These are phyloP conservation scores for Hypholoma fasciculare DNA, from an alignment of 768 basidiomycete genomes.

Conservation along the genomic window DNA sequence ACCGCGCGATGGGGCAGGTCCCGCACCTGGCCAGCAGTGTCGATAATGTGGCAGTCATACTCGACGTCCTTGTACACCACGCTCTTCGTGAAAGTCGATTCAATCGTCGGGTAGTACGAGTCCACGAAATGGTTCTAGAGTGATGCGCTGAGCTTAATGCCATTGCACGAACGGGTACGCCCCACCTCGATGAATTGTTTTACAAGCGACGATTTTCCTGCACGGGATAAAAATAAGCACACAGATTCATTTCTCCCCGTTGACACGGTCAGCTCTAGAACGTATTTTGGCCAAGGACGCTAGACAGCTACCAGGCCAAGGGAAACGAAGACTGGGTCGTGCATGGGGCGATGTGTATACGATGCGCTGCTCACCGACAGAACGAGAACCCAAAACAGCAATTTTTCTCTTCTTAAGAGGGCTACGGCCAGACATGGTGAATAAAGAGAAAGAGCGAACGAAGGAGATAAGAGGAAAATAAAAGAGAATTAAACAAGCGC, in stretches of 20 bases:
- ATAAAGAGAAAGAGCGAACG: background rate
- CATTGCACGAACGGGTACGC: background rate
- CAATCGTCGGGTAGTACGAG: conserved; percentile 94
- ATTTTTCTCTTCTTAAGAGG: conserved; percentile 83
- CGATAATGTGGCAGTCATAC: conserved; percentile 96
- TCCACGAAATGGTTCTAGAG: conserved; percentile 79
- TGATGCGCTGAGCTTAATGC: too few relatives aligned
- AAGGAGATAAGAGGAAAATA: conserved; percentile 2
- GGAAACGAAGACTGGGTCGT: background rate
- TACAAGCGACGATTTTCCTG: conserved; percentile 96
- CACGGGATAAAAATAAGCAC: conserved; percentile 5
- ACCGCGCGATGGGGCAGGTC: conserved; percentile 1
- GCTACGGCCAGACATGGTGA: conserved; percentile 8
- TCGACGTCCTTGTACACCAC: conserved; percentile 87
- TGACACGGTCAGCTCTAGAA: background rate
- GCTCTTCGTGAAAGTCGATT: conserved; percentile 82
- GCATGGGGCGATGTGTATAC: background rate
- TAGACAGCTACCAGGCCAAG: background rate
- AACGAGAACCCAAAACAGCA: conserved; percentile 85
- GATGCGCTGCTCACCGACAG: conserved; percentile 66
- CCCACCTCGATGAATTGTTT: conserved; percentile 84
- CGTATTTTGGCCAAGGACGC: background rate
- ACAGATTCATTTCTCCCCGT: background rate
- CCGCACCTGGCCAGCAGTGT: conserved; percentile 93
- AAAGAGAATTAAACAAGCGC: background rate